Base-by-base conservation (phyloP, 768 basidiomycete species). In the Pholiota molesta region DNA sequence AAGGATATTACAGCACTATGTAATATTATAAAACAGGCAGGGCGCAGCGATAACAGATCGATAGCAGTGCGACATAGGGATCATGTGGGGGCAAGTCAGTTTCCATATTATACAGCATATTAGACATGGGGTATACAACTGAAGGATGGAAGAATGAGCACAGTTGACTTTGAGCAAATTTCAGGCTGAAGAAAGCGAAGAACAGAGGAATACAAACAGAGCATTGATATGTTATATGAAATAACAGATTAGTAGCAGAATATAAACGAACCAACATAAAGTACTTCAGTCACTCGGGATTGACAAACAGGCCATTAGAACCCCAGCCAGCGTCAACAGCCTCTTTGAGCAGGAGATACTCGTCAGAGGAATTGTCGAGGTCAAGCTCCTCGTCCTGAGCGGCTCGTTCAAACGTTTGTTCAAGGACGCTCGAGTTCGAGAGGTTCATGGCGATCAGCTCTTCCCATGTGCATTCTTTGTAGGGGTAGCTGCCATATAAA, bases 381-480 rank as follows among this genome's bases (percentile, higher is more conserved):
- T 72, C 65, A 21, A 72, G 55, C 14, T 73, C 73, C 57, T 81
- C 75, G 23, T 59, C 60, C 56, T 16, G 42, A 5, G 74, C 76
- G 0, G 62, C 67, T 17, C 65, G 56, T 14, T 73, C 62, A 55
- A 81, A 79, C 16, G 71, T 65, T 17, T 71, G 63, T 29, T 78
- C 69, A 19, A 78, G 66, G 10, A 42, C 65, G 1, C 54, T 57
- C 3, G 73, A 70, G 57, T 77, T 73, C 0, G 65, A 33, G 44
- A 65, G 14, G 2, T 60, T 53, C 72, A 80, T 72, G 1, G 63
- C 54, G 0, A 72, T 65, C 28, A 74, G 68, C 10, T 62, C 63
- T 63, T 80, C 75, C 78, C 77, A 78, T 8, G 78, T 80, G 17
- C 74, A 72, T 8, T 77, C 69, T 23, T 59, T 33, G 14, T 75